phyloP scores from a whole-genome alignment of 176 grass and related monocot species.

The Aegilops umbellulata region DNA sequence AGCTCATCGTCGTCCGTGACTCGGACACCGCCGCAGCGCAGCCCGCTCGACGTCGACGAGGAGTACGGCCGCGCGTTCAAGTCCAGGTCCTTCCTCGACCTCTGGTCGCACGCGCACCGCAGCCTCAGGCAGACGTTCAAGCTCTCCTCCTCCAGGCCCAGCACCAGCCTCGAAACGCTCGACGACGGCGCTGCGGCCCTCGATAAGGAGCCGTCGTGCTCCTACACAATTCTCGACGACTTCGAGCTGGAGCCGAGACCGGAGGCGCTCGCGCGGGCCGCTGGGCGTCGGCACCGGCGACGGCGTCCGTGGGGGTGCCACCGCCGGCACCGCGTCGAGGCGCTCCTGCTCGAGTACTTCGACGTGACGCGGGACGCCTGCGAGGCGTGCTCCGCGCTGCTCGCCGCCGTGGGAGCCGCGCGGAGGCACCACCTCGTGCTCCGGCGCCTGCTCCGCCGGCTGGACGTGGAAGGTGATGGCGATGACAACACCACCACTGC shows the following conservation, averaged over 20 bases:
- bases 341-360: slow-evolving; percentile 69
- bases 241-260: slow-evolving; percentile 65
- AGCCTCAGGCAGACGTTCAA: slow-evolving; percentile 22
- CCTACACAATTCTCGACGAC: slow-evolving; percentile 29
- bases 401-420: slow-evolving; percentile 46
- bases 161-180: neutral
- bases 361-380: slow-evolving; percentile 60
- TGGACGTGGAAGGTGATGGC: neutral
- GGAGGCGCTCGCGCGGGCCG: slow-evolving; percentile 25
- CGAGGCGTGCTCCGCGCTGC: slow-evolving; percentile 55
- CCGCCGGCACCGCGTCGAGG: neutral
- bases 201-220: slow-evolving; percentile 22
- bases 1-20: neutral
- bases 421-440: slow-evolving; percentile 52
- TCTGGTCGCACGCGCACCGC: slow-evolving; percentile 74
- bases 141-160: slow-evolving; percentile 10
- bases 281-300: neutral
- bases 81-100: slow-evolving; percentile 78
- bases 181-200: neutral
- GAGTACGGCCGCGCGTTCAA: slow-evolving; percentile 75
- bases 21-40: slow-evolving; percentile 5
- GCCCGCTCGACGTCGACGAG: slow-evolving; percentile 61
- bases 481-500: neutral
- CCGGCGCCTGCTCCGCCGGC: slow-evolving; percentile 37
- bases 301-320: neutral